Base-by-base conservation (phyloP, 2,329 filamentous ascomycete species). In the Aspergillus sp. region DNA sequence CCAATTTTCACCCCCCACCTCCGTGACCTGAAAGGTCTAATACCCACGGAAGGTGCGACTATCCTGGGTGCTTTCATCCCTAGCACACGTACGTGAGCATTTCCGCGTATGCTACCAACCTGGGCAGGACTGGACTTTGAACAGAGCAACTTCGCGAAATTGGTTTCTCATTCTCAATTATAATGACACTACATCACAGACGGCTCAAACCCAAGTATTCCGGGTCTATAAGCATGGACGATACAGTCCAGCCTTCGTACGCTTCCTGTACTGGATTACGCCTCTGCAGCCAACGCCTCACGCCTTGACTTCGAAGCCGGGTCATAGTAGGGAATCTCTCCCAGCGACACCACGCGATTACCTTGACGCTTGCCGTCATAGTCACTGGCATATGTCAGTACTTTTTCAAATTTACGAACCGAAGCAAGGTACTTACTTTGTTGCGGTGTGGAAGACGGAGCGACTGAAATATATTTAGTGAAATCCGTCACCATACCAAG, bases 31-130 rank as follows among this genome's bases (percentile, higher is more conserved):
- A 19, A 19, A 19, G 19, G 83, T 4, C 71, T 76, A 47, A 83
- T 81, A 0, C 82, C 82, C 0, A 59, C 76, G 0, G 80, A 81
- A 54, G 83, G 82, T 0, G 61, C 70, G 13, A 13, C 34, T 6
- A 15, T 15, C 8, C 11, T 41, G 34, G 34, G 11, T 2, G 34
- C 13, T 15, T 41, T 41, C 17, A 17, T 41, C 34, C 34, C 2
- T 11, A 2, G 11, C 9, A 41, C 17, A 15, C 5, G 1, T 41
- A 8, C 11, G 34, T 17, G 34, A 41, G 34, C 34, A 41, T 41
- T 0, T 41, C 34, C 34, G 34, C 34, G 15, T 41, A 41, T 15
- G 11, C 34, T 41, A 41, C 31, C 31, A 7, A 41, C 34, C 4
- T 19, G 19, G 34, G 34, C 4, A 41, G 34, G 9, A 41, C 34